These are phyloP conservation scores for Ogataea polymorpha DNA, from an alignment of 805 yeast species.

Conservation along the genomic window DNA sequence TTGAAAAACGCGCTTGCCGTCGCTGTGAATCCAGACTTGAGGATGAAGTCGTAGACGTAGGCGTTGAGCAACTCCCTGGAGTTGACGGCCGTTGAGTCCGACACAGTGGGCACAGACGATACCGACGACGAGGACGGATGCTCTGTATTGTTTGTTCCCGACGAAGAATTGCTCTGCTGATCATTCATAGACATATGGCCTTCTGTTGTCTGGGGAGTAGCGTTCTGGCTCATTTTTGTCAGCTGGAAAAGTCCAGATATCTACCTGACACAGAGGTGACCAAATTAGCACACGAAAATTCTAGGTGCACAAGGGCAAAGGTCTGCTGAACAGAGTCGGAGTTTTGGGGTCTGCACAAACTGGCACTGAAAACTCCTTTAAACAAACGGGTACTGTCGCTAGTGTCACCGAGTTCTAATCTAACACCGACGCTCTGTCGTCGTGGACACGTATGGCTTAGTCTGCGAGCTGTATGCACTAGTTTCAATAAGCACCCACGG, in stretches of 20 bases:
- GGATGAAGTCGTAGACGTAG: conserved; percentile 79
- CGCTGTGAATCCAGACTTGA: conserved; percentile 66
- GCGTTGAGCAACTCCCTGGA: conserved; percentile 69
- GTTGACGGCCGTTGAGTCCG: conserved; percentile 46
- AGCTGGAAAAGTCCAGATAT: too few species aligned
- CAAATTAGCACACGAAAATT: too few species aligned
- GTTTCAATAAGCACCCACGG: conserved; percentile 1
- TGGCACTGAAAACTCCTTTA: background rate
- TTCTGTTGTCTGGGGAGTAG: conserved; percentile 12
- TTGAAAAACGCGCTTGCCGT: conserved; percentile 72
- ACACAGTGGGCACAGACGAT: conserved; percentile 27
- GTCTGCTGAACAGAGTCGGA: background rate
- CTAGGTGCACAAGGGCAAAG: too few species aligned
- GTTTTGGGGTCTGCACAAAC: background rate
- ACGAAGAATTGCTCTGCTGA: conserved; percentile 9
- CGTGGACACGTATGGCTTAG: conserved; percentile 7
- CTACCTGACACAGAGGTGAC: too few species aligned
- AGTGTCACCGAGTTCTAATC: background rate
- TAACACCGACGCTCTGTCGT: conserved; percentile 6
- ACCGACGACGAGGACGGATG: conserved; percentile 13
- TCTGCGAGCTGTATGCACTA: background rate
- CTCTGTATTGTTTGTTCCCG: conserved; percentile 5
- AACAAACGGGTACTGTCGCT: background rate
- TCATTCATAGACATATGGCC: conserved; percentile 7
- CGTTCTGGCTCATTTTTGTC: conserved; percentile 14